Evolutionary conservation across 108 stramenopile genomes (phyloP), one percentile per base, ranked within the genome.

Genomic region (Epipyxis sp.): DNA sequence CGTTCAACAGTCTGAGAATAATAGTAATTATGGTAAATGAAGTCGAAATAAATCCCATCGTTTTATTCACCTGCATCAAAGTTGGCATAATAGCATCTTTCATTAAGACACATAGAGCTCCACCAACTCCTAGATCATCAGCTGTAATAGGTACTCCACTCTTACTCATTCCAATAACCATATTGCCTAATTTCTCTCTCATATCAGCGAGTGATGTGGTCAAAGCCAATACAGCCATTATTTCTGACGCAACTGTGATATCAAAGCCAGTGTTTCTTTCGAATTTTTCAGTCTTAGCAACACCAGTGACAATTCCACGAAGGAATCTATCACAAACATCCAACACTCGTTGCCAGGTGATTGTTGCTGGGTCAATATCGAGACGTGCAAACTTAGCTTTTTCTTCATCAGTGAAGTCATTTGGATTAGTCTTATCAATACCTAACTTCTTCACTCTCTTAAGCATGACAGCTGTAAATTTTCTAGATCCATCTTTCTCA

Each of bases 301-400:
- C 87, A 0, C 96, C 96, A 25, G 97, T 83, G 40, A 82, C 86
- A 1, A 97, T 85, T 3, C 69, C 81, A 32, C 98, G 89, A 69
- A 99, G 88, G 1, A 59, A 57, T 40, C 98, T 88, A 92, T 99
- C 98, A 82, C 98, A 99, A 1, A 92, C 94, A 80, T 99, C 98
- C 69, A 99, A 69, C 0, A 99, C 98, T 20, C 98, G 89, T 69
- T 94, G 87, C 98, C 98, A 99, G 6, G 96, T 99, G 69, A 99
- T 94, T 59, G 92, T 94, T 2, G 81, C 59, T 6, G 92, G 91
- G 50, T 99, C 95, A 76, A 97, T 90, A 85, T 99, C 95, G 69
- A 99, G 86, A 42, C 98, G 83, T 20, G 89, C 93, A 86, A 97
- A 96, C 44, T 80, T 80, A 44, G 80, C 45, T 27, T 85, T 71